A percentile compares a stretch with the other conserved stretches of the same genome.
Conservation (phyloP, 768 basidiomycete genomes). For the Russula vinacea region DNA sequence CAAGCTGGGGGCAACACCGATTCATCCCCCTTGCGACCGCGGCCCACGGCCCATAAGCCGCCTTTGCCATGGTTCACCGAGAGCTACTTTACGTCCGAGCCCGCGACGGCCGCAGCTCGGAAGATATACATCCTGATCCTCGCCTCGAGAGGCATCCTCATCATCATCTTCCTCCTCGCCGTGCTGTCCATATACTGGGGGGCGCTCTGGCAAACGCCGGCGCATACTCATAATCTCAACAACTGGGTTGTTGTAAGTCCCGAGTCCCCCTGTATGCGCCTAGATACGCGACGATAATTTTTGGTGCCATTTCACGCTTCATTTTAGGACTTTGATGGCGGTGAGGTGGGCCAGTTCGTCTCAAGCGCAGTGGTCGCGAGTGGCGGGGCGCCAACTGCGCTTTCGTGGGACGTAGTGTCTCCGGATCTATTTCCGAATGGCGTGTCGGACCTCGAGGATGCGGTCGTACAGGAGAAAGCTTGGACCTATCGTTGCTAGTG, state of each 20-base stretch:
- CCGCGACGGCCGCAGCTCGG: constrained; percentile 35
- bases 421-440: constrained; percentile 48
- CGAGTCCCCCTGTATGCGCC: background rate
- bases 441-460: constrained; percentile 41
- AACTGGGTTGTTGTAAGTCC: constrained; percentile 56
- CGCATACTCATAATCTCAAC: constrained; percentile 42
- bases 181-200: constrained; percentile 63
- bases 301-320: background rate
- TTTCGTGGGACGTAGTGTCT: constrained; percentile 49
- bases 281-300: constrained; percentile 1
- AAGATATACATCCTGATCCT: constrained; percentile 44
- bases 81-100: constrained; percentile 28
- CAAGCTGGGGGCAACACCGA: background rate
- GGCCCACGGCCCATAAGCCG: background rate
- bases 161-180: constrained; percentile 44
- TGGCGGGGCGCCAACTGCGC: constrained; percentile 34
- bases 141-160: constrained; percentile 36
- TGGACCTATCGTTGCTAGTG: constrained; percentile 59
- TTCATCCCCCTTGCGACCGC: background rate
- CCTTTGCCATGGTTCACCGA: constrained; percentile 29
- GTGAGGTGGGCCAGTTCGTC: constrained; percentile 48
- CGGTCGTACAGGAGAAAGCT: constrained; percentile 47
- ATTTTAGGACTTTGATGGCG: constrained; percentile 59
- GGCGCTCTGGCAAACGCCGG: constrained; percentile 46
- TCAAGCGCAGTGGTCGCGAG: constrained; percentile 39